A percentile compares a stretch with the other conserved stretches of the same genome.
phyloP scores from a whole-genome alignment of 2,329 filamentous ascomycete genomes.

The Pestalotiopsis sp. region DNA sequence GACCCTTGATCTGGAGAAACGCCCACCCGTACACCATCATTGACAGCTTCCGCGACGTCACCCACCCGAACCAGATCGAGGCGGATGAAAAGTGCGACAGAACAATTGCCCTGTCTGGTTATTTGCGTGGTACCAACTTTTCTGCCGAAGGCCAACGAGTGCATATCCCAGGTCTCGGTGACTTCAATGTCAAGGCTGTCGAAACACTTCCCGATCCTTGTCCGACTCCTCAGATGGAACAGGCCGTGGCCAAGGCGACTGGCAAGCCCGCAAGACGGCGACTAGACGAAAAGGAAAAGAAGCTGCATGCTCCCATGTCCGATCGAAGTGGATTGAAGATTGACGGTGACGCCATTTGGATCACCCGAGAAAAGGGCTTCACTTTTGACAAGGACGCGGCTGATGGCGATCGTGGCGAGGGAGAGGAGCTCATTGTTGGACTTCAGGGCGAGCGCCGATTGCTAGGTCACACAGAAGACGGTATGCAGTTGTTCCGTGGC shows the following conservation, averaged over 20 bases:
- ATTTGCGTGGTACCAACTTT: constrained; percentile 93
- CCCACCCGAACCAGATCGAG: constrained; percentile 89
- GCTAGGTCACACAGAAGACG: constrained; percentile 80
- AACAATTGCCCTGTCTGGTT: constrained; percentile 88
- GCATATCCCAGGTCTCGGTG: constrained; percentile 90
- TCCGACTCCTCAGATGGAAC: constrained; percentile 89
- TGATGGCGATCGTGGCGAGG: constrained; percentile 79
- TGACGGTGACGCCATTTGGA: constrained; percentile 96
- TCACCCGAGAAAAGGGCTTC: constrained; percentile 69
- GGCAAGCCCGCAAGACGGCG: constrained; percentile 81
- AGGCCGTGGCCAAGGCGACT: constrained; percentile 79
- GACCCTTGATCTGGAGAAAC: constrained; percentile 95
- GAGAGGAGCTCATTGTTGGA: constrained; percentile 91
- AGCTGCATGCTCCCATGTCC: constrained; percentile 96
- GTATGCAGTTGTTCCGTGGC: constrained; percentile 83
- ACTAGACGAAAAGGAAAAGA: constrained; percentile 94
- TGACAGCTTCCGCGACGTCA: constrained; percentile 94
- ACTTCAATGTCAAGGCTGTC: constrained; percentile 80
- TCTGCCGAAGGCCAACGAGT: constrained; percentile 82
- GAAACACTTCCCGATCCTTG: constrained; percentile 93
- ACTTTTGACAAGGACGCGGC: constrained; percentile 74
- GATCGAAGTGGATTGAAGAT: constrained; percentile 95
- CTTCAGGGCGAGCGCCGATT: constrained; percentile 82
- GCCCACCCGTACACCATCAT: constrained; percentile 92
- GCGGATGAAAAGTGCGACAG: constrained; percentile 88